Evolutionary conservation across 441 rosid genomes (phyloP), one percentile per base, ranked within the genome.

Genomic region (Populus hybrid): DNA sequence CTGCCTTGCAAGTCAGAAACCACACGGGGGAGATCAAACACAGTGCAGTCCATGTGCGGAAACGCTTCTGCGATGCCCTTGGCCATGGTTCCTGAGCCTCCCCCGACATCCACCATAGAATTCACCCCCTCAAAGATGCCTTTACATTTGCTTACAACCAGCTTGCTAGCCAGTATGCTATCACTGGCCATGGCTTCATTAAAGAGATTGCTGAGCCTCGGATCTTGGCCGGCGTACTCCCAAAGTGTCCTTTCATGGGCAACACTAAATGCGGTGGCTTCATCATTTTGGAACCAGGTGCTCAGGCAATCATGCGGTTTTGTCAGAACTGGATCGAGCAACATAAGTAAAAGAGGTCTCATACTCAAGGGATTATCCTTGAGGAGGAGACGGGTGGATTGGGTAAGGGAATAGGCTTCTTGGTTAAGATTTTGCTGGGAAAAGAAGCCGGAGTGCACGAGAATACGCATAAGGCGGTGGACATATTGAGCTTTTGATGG

Each of bases 81-180:
- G 54, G 54, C 54, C 54, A 42, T 42, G 12, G 54, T 42, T 12
- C 54, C 54, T 42, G 4, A 3, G 6, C 54, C 54, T 42, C 54
- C 81, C 0, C 84, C 87, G 1, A 87, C 83, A 69, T 87, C 88
- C 5, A 83, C 83, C 30, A 87, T 16, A 0, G 83, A 70, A 21
- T 30, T 63, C 67, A 85, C 7, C 54, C 54, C 54, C 0, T 42
- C 54, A 10, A 42, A 42, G 5, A 42, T 42, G 18, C 18, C 54
- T 12, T 12, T 42, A 42, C 54, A 42, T 42, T 12, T 42, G 54
- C 54, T 42, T 1, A 12, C 14, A 42, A 42, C 5, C 54, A 42
- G 1, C 54, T 42, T 42, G 3, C 54, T 42, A 11, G 0, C 6
- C 0, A 42, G 54, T 11, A 9, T 61, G 26, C 77, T 20, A 73